These are phyloP conservation scores for Penicillium concentricum DNA, from an alignment of 2,329 filamentous ascomycete species.

Conservation along the genomic window DNA sequence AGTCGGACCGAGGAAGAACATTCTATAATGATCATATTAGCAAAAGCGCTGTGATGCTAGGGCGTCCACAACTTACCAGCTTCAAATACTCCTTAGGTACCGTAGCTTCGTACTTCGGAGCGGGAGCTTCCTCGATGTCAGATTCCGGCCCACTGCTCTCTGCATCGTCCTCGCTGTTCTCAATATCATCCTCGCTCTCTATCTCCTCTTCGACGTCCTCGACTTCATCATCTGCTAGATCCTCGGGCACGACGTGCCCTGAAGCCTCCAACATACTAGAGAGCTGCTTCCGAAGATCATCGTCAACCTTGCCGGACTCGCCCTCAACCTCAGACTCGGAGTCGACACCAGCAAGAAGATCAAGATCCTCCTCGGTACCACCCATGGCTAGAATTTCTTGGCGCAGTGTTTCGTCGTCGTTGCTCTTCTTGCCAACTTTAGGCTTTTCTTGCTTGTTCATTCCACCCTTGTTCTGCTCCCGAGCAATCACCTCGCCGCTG, in stretches of 20 bases:
- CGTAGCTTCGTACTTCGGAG: conserved; percentile 18
- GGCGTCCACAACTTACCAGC: conserved; percentile 27
- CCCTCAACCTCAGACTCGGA: conserved; percentile 50
- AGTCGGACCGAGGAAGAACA: conserved; percentile 64
- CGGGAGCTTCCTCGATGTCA: conserved; percentile 30
- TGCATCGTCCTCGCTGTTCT: conserved; percentile 31
- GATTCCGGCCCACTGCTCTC: conserved; percentile 23
- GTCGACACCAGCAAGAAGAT: conserved; percentile 44
- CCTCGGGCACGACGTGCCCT: conserved; percentile 38
- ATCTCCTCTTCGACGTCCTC: conserved; percentile 24
- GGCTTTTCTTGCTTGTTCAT: conserved; percentile 22
- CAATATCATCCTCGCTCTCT: conserved; percentile 39
- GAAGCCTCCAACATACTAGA: conserved; percentile 37
- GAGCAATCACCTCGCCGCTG: conserved; percentile 46
- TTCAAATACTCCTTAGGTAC: conserved; percentile 40
- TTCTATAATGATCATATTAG: conserved; percentile 41
- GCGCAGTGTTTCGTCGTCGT: conserved; percentile 35
- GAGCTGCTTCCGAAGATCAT: conserved; percentile 43
- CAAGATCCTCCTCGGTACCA: conserved; percentile 51
- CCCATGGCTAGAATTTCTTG: conserved; percentile 49
- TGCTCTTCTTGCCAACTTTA: conserved; percentile 13
- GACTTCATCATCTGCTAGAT: conserved; percentile 32
- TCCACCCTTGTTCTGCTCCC: conserved; percentile 30
- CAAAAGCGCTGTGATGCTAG: conserved; percentile 20
- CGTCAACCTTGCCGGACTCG: conserved; percentile 29